Conservation (phyloP, 345 rosid species). For the Capsella bursapastoris region DNA sequence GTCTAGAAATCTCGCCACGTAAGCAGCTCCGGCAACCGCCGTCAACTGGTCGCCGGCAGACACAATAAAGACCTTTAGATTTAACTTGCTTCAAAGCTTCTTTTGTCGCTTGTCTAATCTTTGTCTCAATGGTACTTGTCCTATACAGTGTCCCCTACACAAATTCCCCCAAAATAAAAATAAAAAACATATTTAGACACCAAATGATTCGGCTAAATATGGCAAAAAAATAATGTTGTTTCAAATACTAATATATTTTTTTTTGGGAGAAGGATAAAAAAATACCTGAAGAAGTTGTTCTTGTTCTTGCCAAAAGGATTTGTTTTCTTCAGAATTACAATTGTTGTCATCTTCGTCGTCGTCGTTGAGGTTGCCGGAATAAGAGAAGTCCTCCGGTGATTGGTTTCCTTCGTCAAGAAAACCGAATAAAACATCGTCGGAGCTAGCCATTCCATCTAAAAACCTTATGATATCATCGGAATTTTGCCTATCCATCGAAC, state of each 20-base stretch:
- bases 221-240: background rate
- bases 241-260: background rate
- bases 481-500: conserved; percentile 41
- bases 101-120: conserved; percentile 65
- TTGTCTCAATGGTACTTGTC: conserved; percentile 68
- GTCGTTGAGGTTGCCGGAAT: conserved; percentile 29
- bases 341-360: conserved; percentile 25
- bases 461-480: conserved; percentile 58
- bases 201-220: background rate
- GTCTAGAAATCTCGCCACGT: conserved; percentile 54
- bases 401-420: conserved; percentile 52
- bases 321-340: conserved; percentile 52
- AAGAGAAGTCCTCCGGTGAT: conserved; percentile 37
- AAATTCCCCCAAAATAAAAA: background rate
- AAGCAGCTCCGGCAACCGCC: conserved; percentile 70
- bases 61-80: conserved; percentile 47
- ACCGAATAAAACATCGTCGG: conserved; percentile 65
- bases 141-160: conserved; percentile 68
- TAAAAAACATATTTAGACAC: background rate
- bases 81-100: conserved; percentile 55
- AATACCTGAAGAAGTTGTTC: conserved; percentile 75
- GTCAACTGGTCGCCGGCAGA: conserved; percentile 51
- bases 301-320: conserved; percentile 74
- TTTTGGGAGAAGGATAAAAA: background rate
- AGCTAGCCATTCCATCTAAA: conserved; percentile 59